Base-by-base conservation (phyloP, 352 stramenopile genomes). In the Pythium chondricola region DNA sequence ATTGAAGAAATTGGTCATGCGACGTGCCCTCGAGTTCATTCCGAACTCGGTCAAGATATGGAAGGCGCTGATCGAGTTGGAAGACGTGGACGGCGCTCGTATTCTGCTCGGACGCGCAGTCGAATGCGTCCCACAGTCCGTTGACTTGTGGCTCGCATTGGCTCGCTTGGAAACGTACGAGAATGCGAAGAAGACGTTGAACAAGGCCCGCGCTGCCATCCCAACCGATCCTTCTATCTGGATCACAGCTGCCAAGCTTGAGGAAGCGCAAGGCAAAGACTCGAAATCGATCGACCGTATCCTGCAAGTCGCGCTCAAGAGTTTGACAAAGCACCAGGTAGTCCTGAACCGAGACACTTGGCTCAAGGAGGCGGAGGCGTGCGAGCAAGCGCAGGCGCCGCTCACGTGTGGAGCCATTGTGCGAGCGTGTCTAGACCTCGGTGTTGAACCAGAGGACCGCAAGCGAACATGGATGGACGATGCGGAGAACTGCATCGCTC, bases 121-220 rank as follows among this genome's bases (percentile, higher is more conserved):
- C 3, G 97, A 99, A 69, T 98, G 96, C 49, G 93, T 99, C 2
- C 97, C 97, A 3, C 81, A 98, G 37, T 84, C 84, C 11, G 95
- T 99, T 11, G 96, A 99, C 52, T 83, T 99, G 63, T 99, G 97
- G 97, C 74, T 99, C 20, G 96, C 96, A 6, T 71, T 99, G 7
- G 96, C 97, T 11, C 79, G 94, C 6, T 68, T 99, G 4, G 96
- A 99, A 71, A 98, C 93, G 5, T 99, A 99, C 61, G 94, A 98
- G 33, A 98, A 98, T 56, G 97, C 97, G 3, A 94, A 97, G 44
- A 95, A 92, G 46, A 98, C 98, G 18, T 67, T 99, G 7, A 99
- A 99, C 58, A 94, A 96, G 41, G 89, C 90, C 10, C 77, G 93
- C 31, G 81, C 94, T 17, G 89, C 90, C 14, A 88, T 99, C 11